Evolutionary conservation across 1,139 yeast genomes (phyloP).

Genomic region (Geotrichum histeridarum): DNA sequence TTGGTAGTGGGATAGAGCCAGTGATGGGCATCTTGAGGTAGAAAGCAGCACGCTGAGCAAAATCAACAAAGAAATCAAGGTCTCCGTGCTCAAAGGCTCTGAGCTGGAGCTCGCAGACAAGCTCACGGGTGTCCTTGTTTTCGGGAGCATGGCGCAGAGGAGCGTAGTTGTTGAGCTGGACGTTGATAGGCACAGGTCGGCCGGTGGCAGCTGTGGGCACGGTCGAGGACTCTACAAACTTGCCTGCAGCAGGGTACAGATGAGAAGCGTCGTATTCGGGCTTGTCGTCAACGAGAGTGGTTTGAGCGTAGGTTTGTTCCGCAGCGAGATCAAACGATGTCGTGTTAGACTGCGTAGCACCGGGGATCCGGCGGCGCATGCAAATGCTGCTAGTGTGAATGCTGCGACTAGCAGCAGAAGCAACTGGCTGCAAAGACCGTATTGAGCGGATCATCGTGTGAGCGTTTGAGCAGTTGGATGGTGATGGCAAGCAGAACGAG

Average conservation of each 20-base stretch:
- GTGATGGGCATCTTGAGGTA: conserved; percentile 80
- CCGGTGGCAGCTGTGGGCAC: conserved; percentile 27
- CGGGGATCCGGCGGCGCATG: neutral
- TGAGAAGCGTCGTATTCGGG: conserved; percentile 23
- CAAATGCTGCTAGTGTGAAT: neutral
- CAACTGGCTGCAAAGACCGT: neutral
- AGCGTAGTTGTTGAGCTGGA: conserved; percentile 73
- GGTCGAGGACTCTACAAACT: conserved; percentile 28
- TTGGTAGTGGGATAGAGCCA: conserved; percentile 63
- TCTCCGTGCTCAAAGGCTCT: conserved; percentile 68
- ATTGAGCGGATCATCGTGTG: conserved; percentile 1
- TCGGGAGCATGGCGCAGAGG: conserved; percentile 67
- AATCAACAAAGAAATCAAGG: conserved; percentile 73
- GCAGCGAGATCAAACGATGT: conserved; percentile 7
- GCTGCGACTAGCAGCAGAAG: neutral
- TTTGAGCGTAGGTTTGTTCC: conserved; percentile 4
- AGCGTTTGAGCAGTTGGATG: neutral
- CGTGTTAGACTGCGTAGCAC: neutral
- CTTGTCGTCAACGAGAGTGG: conserved; percentile 24
- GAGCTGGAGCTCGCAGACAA: conserved; percentile 56
- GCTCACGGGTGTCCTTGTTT: conserved; percentile 62
- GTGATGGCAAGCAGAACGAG: neutral
- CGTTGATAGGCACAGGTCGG: conserved; percentile 74
- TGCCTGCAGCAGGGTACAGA: conserved; percentile 28
- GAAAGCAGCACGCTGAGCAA: conserved; percentile 83